phyloP scores from a whole-genome alignment of 768 basidiomycete genomes.

The Mycena capillaripes region DNA sequence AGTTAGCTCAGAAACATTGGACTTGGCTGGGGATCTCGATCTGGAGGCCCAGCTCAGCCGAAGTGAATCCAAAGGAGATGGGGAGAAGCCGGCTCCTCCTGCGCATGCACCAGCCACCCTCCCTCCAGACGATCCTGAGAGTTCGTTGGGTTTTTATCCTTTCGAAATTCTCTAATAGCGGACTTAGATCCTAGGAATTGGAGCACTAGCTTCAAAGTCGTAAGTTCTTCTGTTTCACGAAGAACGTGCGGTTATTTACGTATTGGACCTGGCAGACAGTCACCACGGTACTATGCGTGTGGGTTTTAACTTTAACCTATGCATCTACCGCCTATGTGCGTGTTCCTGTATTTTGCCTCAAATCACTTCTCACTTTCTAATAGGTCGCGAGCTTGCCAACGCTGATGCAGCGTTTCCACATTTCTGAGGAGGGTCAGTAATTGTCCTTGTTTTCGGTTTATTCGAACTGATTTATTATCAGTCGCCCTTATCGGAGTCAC shows the following conservation, averaged over 20 bases:
- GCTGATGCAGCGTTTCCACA: conserved; percentile 14
- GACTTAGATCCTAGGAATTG: conserved; percentile 26
- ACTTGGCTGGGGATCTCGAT: conserved; percentile 20
- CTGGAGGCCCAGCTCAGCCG: conserved; percentile 12
- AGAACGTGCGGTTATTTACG: too few species aligned
- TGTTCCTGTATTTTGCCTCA: neutral
- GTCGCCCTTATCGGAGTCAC: conserved; percentile 28
- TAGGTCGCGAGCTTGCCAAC: conserved; percentile 32
- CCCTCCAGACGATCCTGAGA: conserved; percentile 19
- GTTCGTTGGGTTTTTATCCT: neutral
- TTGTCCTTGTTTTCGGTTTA: neutral
- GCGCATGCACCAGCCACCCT: conserved; percentile 10
- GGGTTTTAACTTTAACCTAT: conserved; percentile 34
- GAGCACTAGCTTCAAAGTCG: neutral
- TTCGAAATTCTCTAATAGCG: neutral
- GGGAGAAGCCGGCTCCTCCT: neutral
- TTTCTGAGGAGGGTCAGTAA: conserved; percentile 23
- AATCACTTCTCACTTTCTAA: neutral
- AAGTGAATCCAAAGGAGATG: neutral
- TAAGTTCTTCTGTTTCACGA: neutral
- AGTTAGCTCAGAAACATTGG: neutral
- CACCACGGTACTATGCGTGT: conserved; percentile 25
- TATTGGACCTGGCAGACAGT: neutral
- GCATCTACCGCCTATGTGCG: conserved; percentile 32
- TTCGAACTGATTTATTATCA: neutral